phyloP scores from a whole-genome alignment of 805 yeast genomes.

The Metschnikowia picachoensis region DNA sequence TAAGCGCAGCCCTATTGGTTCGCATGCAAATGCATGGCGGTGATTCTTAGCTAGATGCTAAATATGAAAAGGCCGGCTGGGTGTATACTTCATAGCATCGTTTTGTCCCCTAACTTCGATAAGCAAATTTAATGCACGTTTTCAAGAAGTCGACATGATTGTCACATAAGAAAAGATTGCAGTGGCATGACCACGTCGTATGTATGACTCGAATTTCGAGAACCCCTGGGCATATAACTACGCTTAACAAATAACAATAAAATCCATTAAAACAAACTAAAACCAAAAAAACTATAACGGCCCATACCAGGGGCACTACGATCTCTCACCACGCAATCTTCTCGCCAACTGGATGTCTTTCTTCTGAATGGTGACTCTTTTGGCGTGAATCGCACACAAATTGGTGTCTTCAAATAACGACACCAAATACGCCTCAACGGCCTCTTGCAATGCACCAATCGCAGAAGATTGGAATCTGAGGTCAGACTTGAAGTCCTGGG shows the following conservation, averaged over 20 bases:
- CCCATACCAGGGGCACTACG: conserved; percentile 11
- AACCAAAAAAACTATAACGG: background rate
- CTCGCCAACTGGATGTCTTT: conserved; percentile 46
- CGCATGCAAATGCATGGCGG: too few species aligned
- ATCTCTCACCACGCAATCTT: conserved; percentile 47
- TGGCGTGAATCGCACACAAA: conserved; percentile 47
- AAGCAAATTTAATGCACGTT: too few species aligned
- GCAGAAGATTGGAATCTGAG: conserved; percentile 46
- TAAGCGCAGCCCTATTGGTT: too few species aligned
- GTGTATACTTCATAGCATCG: too few species aligned
- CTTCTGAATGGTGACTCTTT: conserved; percentile 46
- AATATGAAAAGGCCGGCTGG: too few species aligned
- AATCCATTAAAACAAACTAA: background rate
- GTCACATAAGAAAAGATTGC: too few species aligned
- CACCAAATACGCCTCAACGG: conserved; percentile 45
- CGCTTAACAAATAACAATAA: background rate
- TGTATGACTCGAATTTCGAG: too few species aligned
- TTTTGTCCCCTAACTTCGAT: too few species aligned
- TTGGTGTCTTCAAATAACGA: conserved; percentile 45
- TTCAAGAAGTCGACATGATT: too few species aligned
- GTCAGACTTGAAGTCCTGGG: conserved; percentile 44
- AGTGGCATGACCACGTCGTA: too few species aligned
- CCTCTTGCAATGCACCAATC: conserved; percentile 45
- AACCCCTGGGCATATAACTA: too few species aligned
- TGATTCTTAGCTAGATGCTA: too few species aligned